Evolutionary conservation across 371 early-diverging fungal species (phyloP).

Genomic region (Apophysomyces trapeziformis): DNA sequence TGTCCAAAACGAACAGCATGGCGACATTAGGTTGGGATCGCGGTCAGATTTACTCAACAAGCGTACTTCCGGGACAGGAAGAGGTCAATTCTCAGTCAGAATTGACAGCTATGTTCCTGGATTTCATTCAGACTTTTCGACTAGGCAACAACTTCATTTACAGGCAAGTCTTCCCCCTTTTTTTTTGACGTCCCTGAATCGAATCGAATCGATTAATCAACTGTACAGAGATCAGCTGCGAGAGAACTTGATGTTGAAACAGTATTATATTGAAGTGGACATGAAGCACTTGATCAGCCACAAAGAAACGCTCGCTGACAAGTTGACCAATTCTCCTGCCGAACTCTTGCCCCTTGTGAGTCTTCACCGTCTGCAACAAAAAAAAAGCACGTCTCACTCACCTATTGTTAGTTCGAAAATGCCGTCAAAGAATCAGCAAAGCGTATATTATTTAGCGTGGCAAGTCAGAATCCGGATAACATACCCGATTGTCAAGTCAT

Average conservation of each 20-base stretch:
- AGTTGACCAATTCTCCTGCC: slow-evolving; percentile 75
- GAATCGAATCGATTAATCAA: neutral
- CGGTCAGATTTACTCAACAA: slow-evolving; percentile 74
- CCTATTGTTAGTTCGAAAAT: slow-evolving; percentile 74
- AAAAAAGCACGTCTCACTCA: neutral
- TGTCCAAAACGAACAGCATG: slow-evolving; percentile 27
- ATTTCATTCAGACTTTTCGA: slow-evolving; percentile 80
- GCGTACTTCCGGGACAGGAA: slow-evolving; percentile 67
- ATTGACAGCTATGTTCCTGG: slow-evolving; percentile 63
- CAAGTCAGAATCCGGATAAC: slow-evolving; percentile 36
- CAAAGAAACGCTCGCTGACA: slow-evolving; percentile 83
- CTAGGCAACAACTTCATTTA: slow-evolving; percentile 79
- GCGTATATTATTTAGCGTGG: slow-evolving; percentile 62
- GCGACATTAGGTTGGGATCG: slow-evolving; percentile 82
- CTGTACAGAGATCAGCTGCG: slow-evolving; percentile 85
- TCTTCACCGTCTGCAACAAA: neutral
- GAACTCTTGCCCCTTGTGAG: slow-evolving; percentile 82
- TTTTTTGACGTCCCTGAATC: neutral
- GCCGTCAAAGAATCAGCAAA: slow-evolving; percentile 78
- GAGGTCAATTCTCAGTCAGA: slow-evolving; percentile 57
- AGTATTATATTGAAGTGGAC: slow-evolving; percentile 84
- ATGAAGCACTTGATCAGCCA: slow-evolving; percentile 81
- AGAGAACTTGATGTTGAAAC: slow-evolving; percentile 76
- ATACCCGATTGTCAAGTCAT: slow-evolving; percentile 90
- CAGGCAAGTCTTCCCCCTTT: slow-evolving; percentile 44